phyloP scores from a whole-genome alignment of 129 eudicot genomes.

The Pittosporum tobira region DNA sequence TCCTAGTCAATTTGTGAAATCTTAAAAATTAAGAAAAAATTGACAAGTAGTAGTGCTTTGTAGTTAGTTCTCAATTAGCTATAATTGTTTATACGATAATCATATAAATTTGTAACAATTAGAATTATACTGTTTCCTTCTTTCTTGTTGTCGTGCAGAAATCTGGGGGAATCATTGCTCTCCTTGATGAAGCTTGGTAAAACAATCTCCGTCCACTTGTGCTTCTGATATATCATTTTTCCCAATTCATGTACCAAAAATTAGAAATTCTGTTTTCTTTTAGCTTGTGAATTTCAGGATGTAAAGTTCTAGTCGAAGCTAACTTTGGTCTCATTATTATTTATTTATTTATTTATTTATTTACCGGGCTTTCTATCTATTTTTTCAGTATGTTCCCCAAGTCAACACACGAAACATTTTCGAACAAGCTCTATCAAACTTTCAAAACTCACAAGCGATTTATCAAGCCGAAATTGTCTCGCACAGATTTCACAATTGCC shows the following conservation, averaged over 20 bases:
- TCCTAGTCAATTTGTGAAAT: background rate
- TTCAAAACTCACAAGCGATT: conserved; percentile 82
- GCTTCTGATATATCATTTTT: background rate
- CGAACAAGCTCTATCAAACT: conserved; percentile 87
- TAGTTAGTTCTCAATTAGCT: no score
- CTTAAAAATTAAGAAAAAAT: no score
- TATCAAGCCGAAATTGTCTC: conserved; percentile 88
- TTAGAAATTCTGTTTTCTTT: background rate
- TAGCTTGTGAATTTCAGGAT: background rate
- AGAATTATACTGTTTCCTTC: background rate
- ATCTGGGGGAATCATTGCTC: conserved; percentile 96
- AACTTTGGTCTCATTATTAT: background rate
- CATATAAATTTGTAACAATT: background rate
- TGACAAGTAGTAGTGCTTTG: no score
- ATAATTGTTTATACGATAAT: no score
- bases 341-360: background rate
- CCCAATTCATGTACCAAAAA: background rate
- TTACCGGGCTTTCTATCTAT: conserved; percentile 6
- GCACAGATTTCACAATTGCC: conserved; percentile 75
- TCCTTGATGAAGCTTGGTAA: conserved; percentile 99
- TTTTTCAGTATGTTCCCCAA: conserved; percentile 94
- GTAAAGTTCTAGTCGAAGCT: conserved; percentile 6
- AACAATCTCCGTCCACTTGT: conserved; percentile 11
- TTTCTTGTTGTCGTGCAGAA: conserved; percentile 47
- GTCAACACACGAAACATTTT: conserved; percentile 91